Percentiles rank a stretch among this genome's conserved stretches.
Evolutionary conservation across 2,329 filamentous ascomycete species (phyloP).

Genomic region (Alternaria alternata): DNA sequence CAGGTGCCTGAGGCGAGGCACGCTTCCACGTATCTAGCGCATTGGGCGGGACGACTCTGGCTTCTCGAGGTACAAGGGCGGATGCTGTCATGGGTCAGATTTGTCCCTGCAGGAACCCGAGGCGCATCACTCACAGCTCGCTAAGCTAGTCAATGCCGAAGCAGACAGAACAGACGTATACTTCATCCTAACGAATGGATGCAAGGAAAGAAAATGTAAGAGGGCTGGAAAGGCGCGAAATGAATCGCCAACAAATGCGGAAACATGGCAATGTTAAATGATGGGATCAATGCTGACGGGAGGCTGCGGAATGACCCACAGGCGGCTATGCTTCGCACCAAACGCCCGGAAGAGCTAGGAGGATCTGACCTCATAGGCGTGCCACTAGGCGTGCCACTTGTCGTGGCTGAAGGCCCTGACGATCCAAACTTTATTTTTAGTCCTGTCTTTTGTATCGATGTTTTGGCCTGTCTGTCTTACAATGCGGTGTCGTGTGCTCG

Average conservation of each 20-base stretch:
- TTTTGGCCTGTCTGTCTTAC: conserved; percentile 3
- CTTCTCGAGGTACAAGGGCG: conserved; percentile 32
- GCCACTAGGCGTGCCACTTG: conserved; percentile 16
- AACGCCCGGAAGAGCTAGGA: conserved; percentile 18
- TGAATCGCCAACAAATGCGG: conserved; percentile 16
- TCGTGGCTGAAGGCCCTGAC: conserved; percentile 25
- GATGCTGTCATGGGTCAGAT: conserved; percentile 40
- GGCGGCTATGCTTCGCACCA: conserved; percentile 21
- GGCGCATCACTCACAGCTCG: conserved; percentile 35
- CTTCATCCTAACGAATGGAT: conserved; percentile 34
- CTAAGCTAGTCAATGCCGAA: conserved; percentile 40
- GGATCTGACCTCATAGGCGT: conserved; percentile 28
- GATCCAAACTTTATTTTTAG: conserved; percentile 25
- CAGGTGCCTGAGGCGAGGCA: conserved; percentile 63
- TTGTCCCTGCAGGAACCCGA: conserved; percentile 1
- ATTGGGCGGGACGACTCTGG: conserved; percentile 28
- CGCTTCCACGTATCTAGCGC: conserved; percentile 45
- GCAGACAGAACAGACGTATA: conserved; percentile 35
- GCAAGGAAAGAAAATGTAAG: conserved; percentile 1
- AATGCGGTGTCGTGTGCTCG: conserved; percentile 11
- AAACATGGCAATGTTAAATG: conserved; percentile 20
- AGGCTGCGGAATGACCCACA: conserved; percentile 18
- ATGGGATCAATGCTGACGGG: conserved; percentile 16
- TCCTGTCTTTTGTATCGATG: neutral
- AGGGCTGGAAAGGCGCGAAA: conserved; percentile 1